Conservation (phyloP, 257 asterid genomes). For the Capsicum baccatum region DNA sequence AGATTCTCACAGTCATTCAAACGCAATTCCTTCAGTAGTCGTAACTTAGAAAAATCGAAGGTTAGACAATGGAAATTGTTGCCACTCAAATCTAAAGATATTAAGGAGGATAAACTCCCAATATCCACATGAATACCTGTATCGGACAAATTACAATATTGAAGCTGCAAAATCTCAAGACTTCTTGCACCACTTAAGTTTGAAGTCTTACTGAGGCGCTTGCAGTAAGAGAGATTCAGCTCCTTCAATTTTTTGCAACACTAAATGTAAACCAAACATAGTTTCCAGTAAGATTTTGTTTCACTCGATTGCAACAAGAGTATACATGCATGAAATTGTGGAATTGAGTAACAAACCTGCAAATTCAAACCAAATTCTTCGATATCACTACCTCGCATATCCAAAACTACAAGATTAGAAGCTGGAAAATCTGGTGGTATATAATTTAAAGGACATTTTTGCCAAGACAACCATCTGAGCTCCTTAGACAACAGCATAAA, state of each 20-base stretch:
- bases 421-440: neutral
- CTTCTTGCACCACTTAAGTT: too few species aligned
- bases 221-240: neutral
- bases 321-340: neutral
- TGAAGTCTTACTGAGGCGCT: too few species aligned
- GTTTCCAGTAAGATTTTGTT: neutral
- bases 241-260: neutral
- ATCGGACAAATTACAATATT: neutral
- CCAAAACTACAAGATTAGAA: neutral
- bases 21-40: neutral
- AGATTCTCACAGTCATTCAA: neutral
- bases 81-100: neutral
- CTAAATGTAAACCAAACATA: neutral
- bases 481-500: too few species aligned
- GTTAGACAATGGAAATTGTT: neutral
- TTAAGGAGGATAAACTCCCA: neutral
- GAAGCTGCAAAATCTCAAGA: neutral
- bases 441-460: neutral
- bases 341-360: neutral
- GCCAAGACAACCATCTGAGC: too few species aligned
- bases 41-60: neutral
- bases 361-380: too few species aligned
- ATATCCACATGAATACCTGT: neutral
- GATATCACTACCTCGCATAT: neutral
- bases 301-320: neutral